Evolutionary conservation across 2,329 filamentous ascomycete genomes (phyloP), one percentile per base, ranked within the genome.

Genomic region (Diaporthe sp.): DNA sequence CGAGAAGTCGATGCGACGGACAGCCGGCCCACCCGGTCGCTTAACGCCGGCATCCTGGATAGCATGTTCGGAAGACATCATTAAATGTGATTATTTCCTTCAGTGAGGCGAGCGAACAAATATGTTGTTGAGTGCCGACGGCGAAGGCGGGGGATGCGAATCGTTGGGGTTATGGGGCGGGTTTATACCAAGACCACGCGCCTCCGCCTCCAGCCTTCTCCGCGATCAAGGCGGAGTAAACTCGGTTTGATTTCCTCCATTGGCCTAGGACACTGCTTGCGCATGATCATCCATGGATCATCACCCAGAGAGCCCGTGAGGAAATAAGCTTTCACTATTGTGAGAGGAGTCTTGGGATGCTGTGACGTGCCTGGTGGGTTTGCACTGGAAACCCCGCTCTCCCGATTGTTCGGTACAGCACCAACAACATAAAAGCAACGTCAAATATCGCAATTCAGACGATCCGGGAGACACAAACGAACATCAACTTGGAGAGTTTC

Each of bases 1-100:
- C 15, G 74, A 75, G 51, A 78, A 76, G 44, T 76, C 70, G 53
- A 78, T 69, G 15, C 46, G 69, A 53, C 73, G 76, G 4, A 68
- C 9, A 17, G 2, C 49, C 4, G 65, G 68, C n/a, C n/a, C 46
- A 31, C 34, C 25, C 9, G 55, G 19, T 10, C 12, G 10, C 13
- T 55, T 34, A 34, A 1, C 7, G 46, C 70, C 57, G 34, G 25
- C 58, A 55, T 62, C 7, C 4, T 72, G 57, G 5, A 25, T 19
- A 22, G 44, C 44, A 39, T 62, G 6, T 3, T 44, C 34, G 10
- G 8, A 65, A 55, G 57, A 62, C 57, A 72, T 72, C 0, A 51
- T 51, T 12, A n/a, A 44, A 15, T 25, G 46, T 12, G 42, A 22
- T 39, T 49, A 13, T 22, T 4, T 28, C 39, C 8, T 13, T 69